These are phyloP conservation scores for Epichloe coenophiala DNA, from an alignment of 2,329 filamentous ascomycete genomes.

Conservation along the genomic window DNA sequence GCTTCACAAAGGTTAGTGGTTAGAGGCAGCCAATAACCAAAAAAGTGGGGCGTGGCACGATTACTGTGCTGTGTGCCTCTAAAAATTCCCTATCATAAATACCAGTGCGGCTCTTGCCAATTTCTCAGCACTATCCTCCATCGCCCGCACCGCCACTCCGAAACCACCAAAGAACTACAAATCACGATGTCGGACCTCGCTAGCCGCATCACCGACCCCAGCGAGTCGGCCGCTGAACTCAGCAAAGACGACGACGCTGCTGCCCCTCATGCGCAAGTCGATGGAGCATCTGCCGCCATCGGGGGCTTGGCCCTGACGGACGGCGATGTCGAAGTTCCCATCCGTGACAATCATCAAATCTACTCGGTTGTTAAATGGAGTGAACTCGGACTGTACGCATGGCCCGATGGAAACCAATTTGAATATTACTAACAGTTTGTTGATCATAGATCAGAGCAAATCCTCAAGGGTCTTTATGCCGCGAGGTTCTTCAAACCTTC, in stretches of 20 bases:
- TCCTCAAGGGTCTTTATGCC: constrained; percentile 62
- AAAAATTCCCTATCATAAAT: too few relatives aligned
- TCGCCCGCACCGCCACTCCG: background rate
- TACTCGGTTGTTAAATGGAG: constrained; percentile 5
- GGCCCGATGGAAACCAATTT: background rate
- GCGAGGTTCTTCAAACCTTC: constrained; percentile 92
- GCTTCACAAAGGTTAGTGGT: too few relatives aligned
- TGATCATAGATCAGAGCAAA: constrained; percentile 27
- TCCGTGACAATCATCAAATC: constrained; percentile 4
- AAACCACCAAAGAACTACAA: background rate
- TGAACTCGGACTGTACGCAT: constrained; percentile 6
- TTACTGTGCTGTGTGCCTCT: too few relatives aligned
- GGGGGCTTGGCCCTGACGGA: constrained; percentile 4
- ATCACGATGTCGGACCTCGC: constrained; percentile 6
- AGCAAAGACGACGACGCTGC: background rate
- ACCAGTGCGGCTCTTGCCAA: too few relatives aligned
- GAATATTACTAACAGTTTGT: background rate
- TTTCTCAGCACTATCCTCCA: too few relatives aligned
- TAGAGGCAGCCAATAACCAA: too few relatives aligned
- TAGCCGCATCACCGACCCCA: constrained; percentile 4
- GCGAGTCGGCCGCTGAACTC: background rate
- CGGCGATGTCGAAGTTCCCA: constrained; percentile 6
- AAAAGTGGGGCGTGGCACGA: too few relatives aligned
- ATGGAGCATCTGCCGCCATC: constrained; percentile 5
- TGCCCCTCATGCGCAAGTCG: constrained; percentile 2